phyloP scores from a whole-genome alignment of 805 yeast species.

The Aciculoconidium aculeatum region DNA sequence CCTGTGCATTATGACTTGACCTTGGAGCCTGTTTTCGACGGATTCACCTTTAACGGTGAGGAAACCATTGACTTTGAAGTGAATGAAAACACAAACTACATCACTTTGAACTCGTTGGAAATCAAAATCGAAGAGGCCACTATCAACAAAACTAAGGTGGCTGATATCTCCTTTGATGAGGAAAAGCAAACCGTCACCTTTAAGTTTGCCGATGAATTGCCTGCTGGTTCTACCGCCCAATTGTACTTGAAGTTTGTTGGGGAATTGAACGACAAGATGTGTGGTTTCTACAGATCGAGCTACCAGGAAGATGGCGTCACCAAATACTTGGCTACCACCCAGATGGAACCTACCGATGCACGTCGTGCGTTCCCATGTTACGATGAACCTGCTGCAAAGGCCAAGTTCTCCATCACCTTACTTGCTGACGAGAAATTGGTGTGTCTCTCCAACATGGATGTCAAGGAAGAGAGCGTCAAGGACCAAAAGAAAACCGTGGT shows the following conservation, averaged over 20 bases:
- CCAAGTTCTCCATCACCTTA: slow-evolving; percentile 60
- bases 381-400: slow-evolving; percentile 79
- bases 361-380: slow-evolving; percentile 84
- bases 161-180: slow-evolving; percentile 22
- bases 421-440: slow-evolving; percentile 51
- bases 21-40: slow-evolving; percentile 42
- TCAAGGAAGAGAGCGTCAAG: slow-evolving; percentile 37
- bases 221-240: slow-evolving; percentile 34
- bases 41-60: slow-evolving; percentile 54
- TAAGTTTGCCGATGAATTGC: slow-evolving; percentile 27
- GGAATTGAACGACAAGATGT: slow-evolving; percentile 69
- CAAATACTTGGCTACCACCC: slow-evolving; percentile 75
- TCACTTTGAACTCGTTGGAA: slow-evolving; percentile 60
- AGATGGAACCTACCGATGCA: slow-evolving; percentile 83
- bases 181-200: slow-evolving; percentile 39
- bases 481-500: slow-evolving; percentile 48
- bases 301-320: slow-evolving; percentile 59
- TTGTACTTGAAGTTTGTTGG: slow-evolving; percentile 54
- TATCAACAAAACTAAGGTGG: slow-evolving; percentile 22
- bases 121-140: slow-evolving; percentile 51
- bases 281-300: slow-evolving; percentile 72
- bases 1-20: slow-evolving; percentile 37
- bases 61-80: slow-evolving; percentile 51
- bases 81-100: slow-evolving; percentile 38
- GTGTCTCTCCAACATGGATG: slow-evolving; percentile 68